Base-by-base conservation (phyloP, 2,329 filamentous ascomycete genomes). In the Aspergillus amoenus region DNA sequence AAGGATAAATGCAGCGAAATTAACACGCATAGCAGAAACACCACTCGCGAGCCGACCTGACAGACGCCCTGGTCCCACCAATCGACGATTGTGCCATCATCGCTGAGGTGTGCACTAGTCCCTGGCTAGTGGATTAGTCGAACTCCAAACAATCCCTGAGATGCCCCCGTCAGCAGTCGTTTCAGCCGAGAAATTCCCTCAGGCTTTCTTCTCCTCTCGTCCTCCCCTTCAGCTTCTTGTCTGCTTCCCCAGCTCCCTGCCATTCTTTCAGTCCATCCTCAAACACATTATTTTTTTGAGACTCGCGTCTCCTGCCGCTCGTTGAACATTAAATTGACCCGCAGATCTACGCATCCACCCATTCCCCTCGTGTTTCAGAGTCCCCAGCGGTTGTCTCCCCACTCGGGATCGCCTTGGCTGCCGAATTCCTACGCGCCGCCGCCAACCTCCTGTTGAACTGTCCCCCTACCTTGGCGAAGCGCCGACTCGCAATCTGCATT, bases 381-480 rank as follows among this genome's bases (percentile, higher is more conserved):
- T 37, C 45, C 11, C 27, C 44, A 42, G 54, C 43, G 11, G 15
- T 39, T 22, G 17, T 46, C 46, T 48, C 55, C 49, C 57, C 52
- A 58, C 52, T 39, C n/a, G 21, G 47, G 46, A 55, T 52, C 53
- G 41, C 37, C 27, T 55, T 48, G 22, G 55, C 39, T 24, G 52
- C 50, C 24, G 44, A 49, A 48, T 32, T 30, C 34, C 43, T 56
- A 61, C 60, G 60, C 61, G 57, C 27, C 27, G 27, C 27, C 27
- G 27, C 52, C 52, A 41, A 48, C 43, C 40, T 45, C 34, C 34
- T 47, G 15, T 37, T 37, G 27, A 30, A 30, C 34, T 37, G 34
- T 37, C 15, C 48, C 60, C 61, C 46, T 59, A 50, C 56, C 60
- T 64, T 64, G 61, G 61, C 60, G 43, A 55, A 47, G 40, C 48